Evolutionary conservation across 1,284 basidiomycete genomes (phyloP).

Genomic region (Sutorius eximius): DNA sequence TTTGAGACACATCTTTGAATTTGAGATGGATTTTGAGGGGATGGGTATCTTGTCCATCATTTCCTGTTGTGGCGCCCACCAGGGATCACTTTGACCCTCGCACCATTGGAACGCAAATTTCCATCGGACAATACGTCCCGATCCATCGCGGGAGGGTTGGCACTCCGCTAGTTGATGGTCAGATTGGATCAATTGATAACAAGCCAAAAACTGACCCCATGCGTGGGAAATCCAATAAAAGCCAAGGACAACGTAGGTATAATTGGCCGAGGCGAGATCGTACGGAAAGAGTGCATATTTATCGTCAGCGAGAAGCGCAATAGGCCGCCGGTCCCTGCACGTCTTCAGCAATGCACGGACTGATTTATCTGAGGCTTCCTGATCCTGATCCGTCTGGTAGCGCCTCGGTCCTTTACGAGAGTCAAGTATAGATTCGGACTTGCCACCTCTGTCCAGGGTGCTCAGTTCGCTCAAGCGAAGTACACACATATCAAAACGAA

Average conservation of each 20-base stretch:
- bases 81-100: slow-evolving; percentile 55
- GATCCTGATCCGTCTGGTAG: slow-evolving; percentile 53
- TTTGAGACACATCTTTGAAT: neutral
- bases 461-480: neutral
- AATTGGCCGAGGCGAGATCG: slow-evolving; percentile 50
- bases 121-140: slow-evolving; percentile 58
- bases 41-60: neutral
- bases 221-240: slow-evolving; percentile 67
- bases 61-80: slow-evolving; percentile 20
- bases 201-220: slow-evolving; percentile 56
- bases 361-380: slow-evolving; percentile 63
- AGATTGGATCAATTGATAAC: slow-evolving; percentile 13
- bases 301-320: slow-evolving; percentile 70
- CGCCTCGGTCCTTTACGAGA: slow-evolving; percentile 39
- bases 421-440: slow-evolving; percentile 53
- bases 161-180: slow-evolving; percentile 54
- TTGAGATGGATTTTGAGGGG: neutral
- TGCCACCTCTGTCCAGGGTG: slow-evolving; percentile 55
- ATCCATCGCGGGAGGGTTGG: slow-evolving; percentile 47
- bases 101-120: slow-evolving; percentile 84
- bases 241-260: slow-evolving; percentile 71
- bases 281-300: slow-evolving; percentile 71
- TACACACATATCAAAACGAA: slow-evolving; percentile 34
- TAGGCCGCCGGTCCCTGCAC: slow-evolving; percentile 48
- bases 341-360: slow-evolving; percentile 65